Evolutionary conservation across 164 flowering plant genomes (phyloP).

Genomic region (Macadamia tetraphylla): DNA sequence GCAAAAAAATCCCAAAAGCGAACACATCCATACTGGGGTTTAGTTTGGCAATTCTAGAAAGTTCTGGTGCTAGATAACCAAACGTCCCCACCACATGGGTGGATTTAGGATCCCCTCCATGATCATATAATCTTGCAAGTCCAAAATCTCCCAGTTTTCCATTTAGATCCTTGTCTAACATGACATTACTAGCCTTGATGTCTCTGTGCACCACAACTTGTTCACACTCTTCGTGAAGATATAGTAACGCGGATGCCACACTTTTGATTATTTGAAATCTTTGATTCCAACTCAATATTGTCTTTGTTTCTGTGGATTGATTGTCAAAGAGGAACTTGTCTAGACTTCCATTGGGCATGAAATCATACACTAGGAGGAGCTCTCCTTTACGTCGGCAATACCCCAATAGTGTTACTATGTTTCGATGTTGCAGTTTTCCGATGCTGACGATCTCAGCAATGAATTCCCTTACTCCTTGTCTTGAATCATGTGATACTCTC

Average conservation of each 20-base stretch:
- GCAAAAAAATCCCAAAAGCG: not conserved
- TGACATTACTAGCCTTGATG: not conserved
- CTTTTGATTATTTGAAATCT: not conserved
- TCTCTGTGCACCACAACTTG: not conserved
- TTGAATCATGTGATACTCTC: not conserved
- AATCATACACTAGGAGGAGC: not conserved
- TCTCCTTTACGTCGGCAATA: not conserved
- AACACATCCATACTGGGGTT: not conserved
- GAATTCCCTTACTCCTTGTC: not conserved
- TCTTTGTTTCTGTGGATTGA: not conserved
- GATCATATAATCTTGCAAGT: not conserved
- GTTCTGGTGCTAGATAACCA: conserved; percentile 9
- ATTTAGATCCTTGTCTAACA: not conserved
- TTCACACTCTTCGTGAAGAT: not conserved
- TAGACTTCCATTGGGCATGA: not conserved
- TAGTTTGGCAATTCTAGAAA: not conserved
- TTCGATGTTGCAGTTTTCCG: not conserved
- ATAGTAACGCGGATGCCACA: not conserved
- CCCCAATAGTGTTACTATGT: not conserved
- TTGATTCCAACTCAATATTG: not conserved
- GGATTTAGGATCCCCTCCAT: conserved; percentile 1
- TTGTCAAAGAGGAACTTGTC: not conserved
- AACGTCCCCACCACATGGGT: conserved; percentile 1
- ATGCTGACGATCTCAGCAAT: not conserved
- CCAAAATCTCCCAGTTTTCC: not conserved